Base-by-base conservation (phyloP, 768 basidiomycete species). In the Gautieria morchelliformis region DNA sequence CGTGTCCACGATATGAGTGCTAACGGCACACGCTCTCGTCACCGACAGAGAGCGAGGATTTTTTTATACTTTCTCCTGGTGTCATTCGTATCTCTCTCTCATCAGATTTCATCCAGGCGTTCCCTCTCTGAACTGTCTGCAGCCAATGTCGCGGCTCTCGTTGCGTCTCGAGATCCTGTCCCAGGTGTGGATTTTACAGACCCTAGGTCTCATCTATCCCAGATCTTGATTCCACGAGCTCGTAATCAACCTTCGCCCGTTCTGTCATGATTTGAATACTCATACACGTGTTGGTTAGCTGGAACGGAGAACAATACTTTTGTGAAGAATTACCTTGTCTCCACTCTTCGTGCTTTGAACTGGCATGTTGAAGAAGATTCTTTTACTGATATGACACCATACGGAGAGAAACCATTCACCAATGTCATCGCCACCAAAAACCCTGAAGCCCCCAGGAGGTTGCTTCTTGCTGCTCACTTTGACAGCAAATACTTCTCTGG, bases 361-460 rank as follows among this genome's bases (percentile, higher is more conserved):
- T 98, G 95, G 95, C 82, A 93, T 59, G 71, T 93, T 51, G 92
- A 96, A 65, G 79, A 85, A 65, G 93, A 96, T 64, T 72, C 76
- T 22, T 98, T 98, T 73, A 80, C 74, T 5, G 85, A 76, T 51
- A 65, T 71, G 17, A 98, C 96, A 1, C 96, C 96, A 0, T 80
- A 87, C 61, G 96, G 95, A 4, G 64, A 67, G 33, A 89, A 81
- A 63, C 73, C 74, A 40, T 95, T 99, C 68, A 85, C 83, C 14
- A 99, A 99, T 71, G 75, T 98, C 51, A 85, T 98, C 61, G 95
- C 93, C 33, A 98, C 96, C 11, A 96, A 96, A 68, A 87, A 97
- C 66, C 89, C 89, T n/a, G 68, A 72, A 17, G 94, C 96, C 0
- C 73, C 85, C 1, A 72, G 89, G 46, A 84, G 90, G 60, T 76